Evolutionary conservation across 2,329 filamentous ascomycete species (phyloP).

Genomic region (Aspergillus udagawae): DNA sequence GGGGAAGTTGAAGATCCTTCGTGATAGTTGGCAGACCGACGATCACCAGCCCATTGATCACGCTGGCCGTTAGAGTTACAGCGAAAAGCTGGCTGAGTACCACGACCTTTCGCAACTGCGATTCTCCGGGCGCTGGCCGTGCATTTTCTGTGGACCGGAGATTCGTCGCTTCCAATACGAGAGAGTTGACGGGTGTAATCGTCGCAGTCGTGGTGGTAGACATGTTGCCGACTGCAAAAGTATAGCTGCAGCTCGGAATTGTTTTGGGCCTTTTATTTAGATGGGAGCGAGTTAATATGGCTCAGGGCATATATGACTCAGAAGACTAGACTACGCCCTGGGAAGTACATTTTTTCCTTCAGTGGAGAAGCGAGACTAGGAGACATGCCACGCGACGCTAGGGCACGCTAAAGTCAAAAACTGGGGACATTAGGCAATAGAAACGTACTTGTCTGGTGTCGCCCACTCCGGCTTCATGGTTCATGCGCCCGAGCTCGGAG

Average conservation of each 20-base stretch:
- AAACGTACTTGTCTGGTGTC: too few species aligned
- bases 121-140: neutral
- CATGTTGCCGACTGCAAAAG: neutral
- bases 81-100: constrained; percentile 13
- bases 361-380: neutral
- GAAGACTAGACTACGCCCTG: neutral
- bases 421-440: neutral
- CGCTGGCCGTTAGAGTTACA: constrained; percentile 23
- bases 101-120: constrained; percentile 7
- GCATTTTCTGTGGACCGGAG: neutral
- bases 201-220: neutral
- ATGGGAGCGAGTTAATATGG: too few species aligned
- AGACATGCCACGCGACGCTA: neutral
- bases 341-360: neutral
- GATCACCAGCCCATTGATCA: constrained; percentile 39
- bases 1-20: constrained; percentile 27
- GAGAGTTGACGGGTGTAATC: neutral
- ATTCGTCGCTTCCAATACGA: neutral
- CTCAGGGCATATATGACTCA: neutral
- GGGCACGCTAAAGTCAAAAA: neutral
- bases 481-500: too few species aligned
- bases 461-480: too few species aligned
- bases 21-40: constrained; percentile 44
- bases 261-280: too few species aligned
- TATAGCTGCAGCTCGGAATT: neutral